A percentile compares a stretch with the other conserved stretches of the same genome.
These are phyloP conservation scores for Xylaria palmicola DNA, from an alignment of 495 filamentous ascomycete genomes.

Conservation along the genomic window DNA sequence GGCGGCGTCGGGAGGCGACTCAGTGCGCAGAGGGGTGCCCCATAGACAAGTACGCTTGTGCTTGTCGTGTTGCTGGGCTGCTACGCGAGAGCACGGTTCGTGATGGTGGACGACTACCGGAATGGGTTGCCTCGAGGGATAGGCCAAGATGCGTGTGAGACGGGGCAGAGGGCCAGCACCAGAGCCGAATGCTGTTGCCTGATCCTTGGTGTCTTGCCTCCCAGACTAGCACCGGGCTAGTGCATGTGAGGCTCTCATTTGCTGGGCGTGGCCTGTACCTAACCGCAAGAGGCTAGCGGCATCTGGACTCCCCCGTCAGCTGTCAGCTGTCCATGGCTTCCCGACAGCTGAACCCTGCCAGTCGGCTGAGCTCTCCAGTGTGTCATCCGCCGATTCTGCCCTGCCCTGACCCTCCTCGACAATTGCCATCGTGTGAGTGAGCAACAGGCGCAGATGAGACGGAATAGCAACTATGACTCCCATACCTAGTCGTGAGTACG, in stretches of 20 bases:
- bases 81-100: too few species aligned
- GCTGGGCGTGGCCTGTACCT: not conserved
- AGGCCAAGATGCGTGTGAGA: too few species aligned
- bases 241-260: not conserved
- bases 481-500: not conserved
- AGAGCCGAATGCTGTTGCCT: too few species aligned
- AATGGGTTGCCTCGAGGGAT: too few species aligned
- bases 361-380: too few species aligned
- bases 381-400: not conserved
- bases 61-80: too few species aligned
- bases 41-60: not conserved
- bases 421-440: not conserved
- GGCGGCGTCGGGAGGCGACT: not conserved
- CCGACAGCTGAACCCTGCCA: not conserved
- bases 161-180: too few species aligned
- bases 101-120: too few species aligned
- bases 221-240: not conserved
- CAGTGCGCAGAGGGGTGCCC: not conserved
- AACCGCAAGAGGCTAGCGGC: not conserved
- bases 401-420: not conserved
- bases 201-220: too few species aligned
- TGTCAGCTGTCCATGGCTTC: not conserved
- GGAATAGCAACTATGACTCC: not conserved
- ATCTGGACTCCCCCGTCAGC: too few species aligned
- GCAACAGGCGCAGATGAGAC: too few species aligned